Conservation (phyloP, 306 rosid species). For the Alnus rubra region DNA sequence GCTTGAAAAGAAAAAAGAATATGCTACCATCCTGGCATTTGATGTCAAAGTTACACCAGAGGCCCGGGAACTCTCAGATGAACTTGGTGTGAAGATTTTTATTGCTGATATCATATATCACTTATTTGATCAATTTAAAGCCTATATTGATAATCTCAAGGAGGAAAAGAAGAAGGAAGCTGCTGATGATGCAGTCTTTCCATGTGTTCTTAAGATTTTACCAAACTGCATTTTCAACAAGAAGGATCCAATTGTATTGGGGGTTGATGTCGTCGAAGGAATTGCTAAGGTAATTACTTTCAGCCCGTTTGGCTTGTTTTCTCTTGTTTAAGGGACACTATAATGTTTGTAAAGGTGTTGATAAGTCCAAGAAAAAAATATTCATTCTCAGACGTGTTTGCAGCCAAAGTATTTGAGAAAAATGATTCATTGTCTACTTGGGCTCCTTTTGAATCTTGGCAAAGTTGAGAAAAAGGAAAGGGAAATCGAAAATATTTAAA, state of each 20-base stretch:
- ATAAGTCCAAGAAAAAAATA: neutral
- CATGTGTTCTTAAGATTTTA: constrained; percentile 72
- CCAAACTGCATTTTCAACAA: constrained; percentile 91
- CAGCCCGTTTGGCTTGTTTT: neutral
- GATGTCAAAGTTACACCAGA: constrained; percentile 97
- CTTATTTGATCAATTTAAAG: constrained; percentile 87
- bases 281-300: constrained; percentile 67
- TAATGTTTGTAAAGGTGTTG: constrained; percentile 5
- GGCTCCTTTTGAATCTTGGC: neutral
- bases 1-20: constrained; percentile 92
- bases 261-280: constrained; percentile 92
- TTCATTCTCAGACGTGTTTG: neutral
- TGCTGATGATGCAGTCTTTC: constrained; percentile 94
- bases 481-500: neutral
- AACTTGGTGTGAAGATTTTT: constrained; percentile 79
- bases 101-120: constrained; percentile 94
- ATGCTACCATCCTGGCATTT: constrained; percentile 86
- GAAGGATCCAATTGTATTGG: constrained; percentile 97
- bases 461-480: neutral
- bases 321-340: neutral
- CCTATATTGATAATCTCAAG: constrained; percentile 81
- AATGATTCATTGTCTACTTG: neutral
- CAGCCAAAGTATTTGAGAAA: neutral
- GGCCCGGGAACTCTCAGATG: constrained; percentile 88
- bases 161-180: constrained; percentile 94